A percentile compares a stretch with the other conserved stretches of the same genome.
These are phyloP conservation scores for Thermothelomyces thermophilus DNA, from an alignment of 2,329 filamentous ascomycete genomes.

Conservation along the genomic window DNA sequence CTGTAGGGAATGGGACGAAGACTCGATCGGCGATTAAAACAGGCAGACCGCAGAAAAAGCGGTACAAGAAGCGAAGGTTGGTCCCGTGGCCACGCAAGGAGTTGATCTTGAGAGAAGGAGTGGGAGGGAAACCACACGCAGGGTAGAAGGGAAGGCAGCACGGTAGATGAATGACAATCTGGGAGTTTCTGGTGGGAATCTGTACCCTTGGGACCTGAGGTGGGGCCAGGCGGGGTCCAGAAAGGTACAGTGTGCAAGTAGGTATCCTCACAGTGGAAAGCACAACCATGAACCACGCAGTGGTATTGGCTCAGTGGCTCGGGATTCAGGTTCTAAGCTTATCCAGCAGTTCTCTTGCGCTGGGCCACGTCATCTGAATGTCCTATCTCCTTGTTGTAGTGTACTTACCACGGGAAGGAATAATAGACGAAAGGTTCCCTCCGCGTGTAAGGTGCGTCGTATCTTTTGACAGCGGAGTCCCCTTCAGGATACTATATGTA, in stretches of 20 bases:
- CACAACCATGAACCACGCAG: too few relatives aligned
- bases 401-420: too few relatives aligned
- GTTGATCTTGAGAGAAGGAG: constrained; percentile 13
- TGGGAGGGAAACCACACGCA: constrained; percentile 10
- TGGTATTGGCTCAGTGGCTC: too few relatives aligned
- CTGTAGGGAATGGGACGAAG: constrained; percentile 21
- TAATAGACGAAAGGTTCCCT: too few relatives aligned
- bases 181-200: constrained; percentile 20
- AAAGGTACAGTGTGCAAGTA: constrained; percentile 9
- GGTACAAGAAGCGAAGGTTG: constrained; percentile 16
- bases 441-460: too few relatives aligned
- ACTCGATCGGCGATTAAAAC: constrained; percentile 15
- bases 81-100: constrained; percentile 13
- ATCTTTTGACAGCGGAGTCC: too few relatives aligned
- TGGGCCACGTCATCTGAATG: too few relatives aligned
- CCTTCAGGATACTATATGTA: too few relatives aligned
- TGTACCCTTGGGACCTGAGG: constrained; percentile 17
- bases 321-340: too few relatives aligned
- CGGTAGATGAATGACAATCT: constrained; percentile 23
- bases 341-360: too few relatives aligned
- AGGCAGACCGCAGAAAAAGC: constrained; percentile 10
- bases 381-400: too few relatives aligned
- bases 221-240: constrained; percentile 14
- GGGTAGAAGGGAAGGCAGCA: constrained; percentile 13
- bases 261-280: background rate